Conservation (phyloP, 345 rosid species). For the Cardiospermum halicacabum region DNA sequence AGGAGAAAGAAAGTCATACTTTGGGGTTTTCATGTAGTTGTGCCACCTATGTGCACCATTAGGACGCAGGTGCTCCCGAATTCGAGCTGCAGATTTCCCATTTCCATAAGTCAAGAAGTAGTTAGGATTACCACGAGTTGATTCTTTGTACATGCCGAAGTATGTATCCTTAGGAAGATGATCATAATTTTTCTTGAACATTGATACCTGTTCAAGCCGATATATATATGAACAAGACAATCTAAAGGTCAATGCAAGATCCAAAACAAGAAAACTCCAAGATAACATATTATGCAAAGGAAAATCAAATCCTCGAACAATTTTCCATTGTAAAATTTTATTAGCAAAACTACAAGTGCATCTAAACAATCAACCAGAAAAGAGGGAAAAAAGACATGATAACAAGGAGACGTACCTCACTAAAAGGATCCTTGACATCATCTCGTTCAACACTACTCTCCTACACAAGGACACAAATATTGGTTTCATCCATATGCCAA, state of each 20-base stretch:
- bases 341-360: background rate
- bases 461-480: slow-evolving; percentile 29
- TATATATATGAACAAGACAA: slow-evolving; percentile 10
- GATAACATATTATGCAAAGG: background rate
- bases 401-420: slow-evolving; percentile 61
- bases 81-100: slow-evolving; percentile 85
- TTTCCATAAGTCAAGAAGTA: slow-evolving; percentile 95
- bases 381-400: too few species aligned
- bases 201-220: slow-evolving; percentile 60
- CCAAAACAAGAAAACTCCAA: background rate
- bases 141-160: slow-evolving; percentile 90
- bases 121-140: slow-evolving; percentile 90
- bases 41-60: slow-evolving; percentile 99
- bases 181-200: slow-evolving; percentile 92
- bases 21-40: slow-evolving; percentile 87
- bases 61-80: slow-evolving; percentile 91
- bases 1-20: slow-evolving; percentile 30
- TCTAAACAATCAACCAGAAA: too few species aligned
- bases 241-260: background rate
- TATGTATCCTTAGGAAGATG: slow-evolving; percentile 94
- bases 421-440: slow-evolving; percentile 85
- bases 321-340: background rate
- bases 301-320: background rate
- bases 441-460: slow-evolving; percentile 91
- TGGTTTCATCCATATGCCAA: slow-evolving; percentile 2